Evolutionary conservation across 495 filamentous ascomycete genomes (phyloP), one percentile per base, ranked within the genome.

Genomic region (Penicillium dipodomyicola): DNA sequence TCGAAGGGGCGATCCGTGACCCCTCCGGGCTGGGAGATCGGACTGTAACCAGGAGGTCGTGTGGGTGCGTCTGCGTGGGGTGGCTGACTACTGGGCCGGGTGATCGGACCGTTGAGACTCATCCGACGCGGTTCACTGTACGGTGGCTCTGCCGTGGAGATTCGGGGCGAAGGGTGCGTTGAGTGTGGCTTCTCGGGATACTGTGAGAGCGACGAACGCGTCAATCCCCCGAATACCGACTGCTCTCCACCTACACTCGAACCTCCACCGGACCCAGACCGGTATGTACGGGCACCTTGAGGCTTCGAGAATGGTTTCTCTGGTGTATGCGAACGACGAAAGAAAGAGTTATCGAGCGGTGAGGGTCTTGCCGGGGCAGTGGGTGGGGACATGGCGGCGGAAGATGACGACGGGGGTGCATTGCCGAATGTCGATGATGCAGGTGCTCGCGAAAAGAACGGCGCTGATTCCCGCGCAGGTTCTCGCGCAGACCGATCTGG

Each of bases 251-350:
- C 61, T 6, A 72, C 40, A 43, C 66, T 63, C 3, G 73, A 62
- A 15, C 72, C 64, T 10, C 74, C 74, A 4, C 74, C 74, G 0
- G 79, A 82, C 29, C 70, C 71, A 15, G 79, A 75, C 50, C 75
- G 73, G 45, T 75, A 80, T 0, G 72, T 66, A 10, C 77, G 72
- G 27, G 62, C 64, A 12, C 67, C 54, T 45, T 63, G 66, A 10
- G 56, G 62, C 59, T 70, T 77, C 8, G 70, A 64, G 55, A 65
- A 73, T 14, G 67, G 74, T 52, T 84, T 83, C 29, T 92, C 88
- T 9, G 90, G 90, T 2, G 90, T 92, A 61, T 89, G 84, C 3
- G 89, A 87, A 40, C 87, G 81, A 40, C 85, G 84, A 60, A 84
- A 86, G 8, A 79, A 66, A 5, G 75, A 73, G 65, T 89, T 85